These are phyloP conservation scores for Evansstolkia leycettana DNA, from an alignment of 495 filamentous ascomycete genomes.

Conservation along the genomic window DNA sequence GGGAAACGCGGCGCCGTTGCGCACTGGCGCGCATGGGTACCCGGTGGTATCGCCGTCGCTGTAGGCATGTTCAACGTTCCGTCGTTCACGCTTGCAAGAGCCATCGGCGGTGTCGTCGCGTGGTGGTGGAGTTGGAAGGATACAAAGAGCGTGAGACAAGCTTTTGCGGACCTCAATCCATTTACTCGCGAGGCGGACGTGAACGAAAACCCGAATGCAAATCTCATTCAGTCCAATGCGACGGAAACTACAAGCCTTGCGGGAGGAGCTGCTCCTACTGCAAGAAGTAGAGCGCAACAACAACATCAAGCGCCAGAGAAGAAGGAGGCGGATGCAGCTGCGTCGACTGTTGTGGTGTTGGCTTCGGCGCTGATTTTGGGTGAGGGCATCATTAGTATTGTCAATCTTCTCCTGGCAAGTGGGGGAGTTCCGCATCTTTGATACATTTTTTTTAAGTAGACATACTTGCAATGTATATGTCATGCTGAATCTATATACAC, in stretches of 20 bases:
- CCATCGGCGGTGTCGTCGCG: conserved; percentile 70
- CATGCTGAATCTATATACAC: too few species aligned
- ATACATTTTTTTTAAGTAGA: conserved; percentile 1
- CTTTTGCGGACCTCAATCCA: background rate
- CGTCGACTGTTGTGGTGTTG: conserved; percentile 48
- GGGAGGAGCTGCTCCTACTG: conserved; percentile 3
- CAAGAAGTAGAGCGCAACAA: conserved; percentile 13
- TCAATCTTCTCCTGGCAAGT: conserved; percentile 78
- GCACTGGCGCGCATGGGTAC: conserved; percentile 43
- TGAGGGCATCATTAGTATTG: conserved; percentile 87
- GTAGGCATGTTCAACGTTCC: conserved; percentile 98
- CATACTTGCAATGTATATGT: too few species aligned
- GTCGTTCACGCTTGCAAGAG: conserved; percentile 83
- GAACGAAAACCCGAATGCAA: conserved; percentile 37
- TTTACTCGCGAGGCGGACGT: conserved; percentile 8
- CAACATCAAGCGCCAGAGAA: background rate
- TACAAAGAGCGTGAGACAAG: conserved; percentile 2
- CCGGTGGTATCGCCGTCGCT: conserved; percentile 90
- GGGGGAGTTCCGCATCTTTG: conserved; percentile 64
- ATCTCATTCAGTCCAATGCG: background rate
- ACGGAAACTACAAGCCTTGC: background rate
- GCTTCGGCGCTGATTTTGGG: conserved; percentile 80
- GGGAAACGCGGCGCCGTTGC: conserved; percentile 14
- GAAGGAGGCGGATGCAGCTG: conserved; percentile 28
- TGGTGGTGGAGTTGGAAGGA: conserved; percentile 52